Evolutionary conservation across 179 eudicot genomes (phyloP).

Genomic region (Corrigiola litoralis): DNA sequence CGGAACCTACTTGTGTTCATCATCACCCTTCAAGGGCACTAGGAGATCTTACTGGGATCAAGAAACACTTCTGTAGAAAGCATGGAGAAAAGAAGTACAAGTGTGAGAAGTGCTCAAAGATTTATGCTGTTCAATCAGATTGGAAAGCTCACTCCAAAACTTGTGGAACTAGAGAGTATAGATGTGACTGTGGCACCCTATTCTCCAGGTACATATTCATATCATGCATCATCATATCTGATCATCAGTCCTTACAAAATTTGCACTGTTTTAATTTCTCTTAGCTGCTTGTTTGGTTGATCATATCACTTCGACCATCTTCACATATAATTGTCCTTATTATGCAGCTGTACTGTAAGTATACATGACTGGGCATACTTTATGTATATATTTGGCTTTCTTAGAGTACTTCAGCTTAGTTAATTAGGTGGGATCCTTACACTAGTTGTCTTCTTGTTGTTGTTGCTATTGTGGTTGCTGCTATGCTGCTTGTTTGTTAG

Average conservation of each 20-base stretch:
- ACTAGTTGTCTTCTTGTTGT: slow-evolving; percentile 13
- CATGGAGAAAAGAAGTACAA: slow-evolving; percentile 91
- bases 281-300: not conserved
- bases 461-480: slow-evolving; percentile 7
- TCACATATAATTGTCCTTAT: too few relatives aligned
- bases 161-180: slow-evolving; percentile 90
- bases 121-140: slow-evolving; percentile 90
- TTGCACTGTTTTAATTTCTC: not conserved
- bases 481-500: slow-evolving; percentile 8
- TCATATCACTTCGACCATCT: not conserved
- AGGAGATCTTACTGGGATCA: slow-evolving; percentile 92
- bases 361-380: too few relatives aligned
- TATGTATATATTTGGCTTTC: not conserved
- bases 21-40: slow-evolving; percentile 91
- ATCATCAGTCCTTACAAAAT: not conserved
- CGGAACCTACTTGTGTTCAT: slow-evolving; percentile 79
- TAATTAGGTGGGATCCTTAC: not conserved
- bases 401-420: not conserved
- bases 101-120: slow-evolving; percentile 85
- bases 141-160: slow-evolving; percentile 95
- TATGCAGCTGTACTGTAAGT: too few relatives aligned
- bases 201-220: slow-evolving; percentile 60
- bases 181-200: slow-evolving; percentile 92
- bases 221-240: not conserved
- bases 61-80: slow-evolving; percentile 86